These are phyloP conservation scores for Rosa persica DNA, from an alignment of 306 rosid genomes.

Conservation along the genomic window DNA sequence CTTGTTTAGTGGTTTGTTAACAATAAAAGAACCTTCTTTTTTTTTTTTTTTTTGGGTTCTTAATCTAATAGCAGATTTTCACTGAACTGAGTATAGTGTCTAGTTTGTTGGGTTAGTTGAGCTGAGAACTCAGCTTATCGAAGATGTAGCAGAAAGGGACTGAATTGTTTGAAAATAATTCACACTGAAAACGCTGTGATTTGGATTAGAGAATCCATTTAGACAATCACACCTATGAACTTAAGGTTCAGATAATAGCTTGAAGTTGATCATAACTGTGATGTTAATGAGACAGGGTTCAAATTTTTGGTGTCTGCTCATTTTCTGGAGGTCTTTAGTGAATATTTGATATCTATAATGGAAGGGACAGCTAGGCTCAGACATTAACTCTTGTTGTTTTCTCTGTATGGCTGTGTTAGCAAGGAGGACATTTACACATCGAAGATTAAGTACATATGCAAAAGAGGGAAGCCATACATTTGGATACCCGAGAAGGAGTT, in stretches of 20 bases:
- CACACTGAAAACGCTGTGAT: not conserved
- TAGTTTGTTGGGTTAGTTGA: not conserved
- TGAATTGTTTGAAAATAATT: not conserved
- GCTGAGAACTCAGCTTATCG: not conserved
- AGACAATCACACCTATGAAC: not conserved
- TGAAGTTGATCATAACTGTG: not conserved
- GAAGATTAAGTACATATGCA: conserved; percentile 68
- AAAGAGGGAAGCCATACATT: conserved; percentile 76
- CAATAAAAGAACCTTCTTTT: not conserved
- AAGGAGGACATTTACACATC: conserved; percentile 66
- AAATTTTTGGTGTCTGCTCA: not conserved
- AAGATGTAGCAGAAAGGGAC: not conserved
- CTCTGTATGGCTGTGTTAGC: conserved; percentile 48
- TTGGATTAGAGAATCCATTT: not conserved
- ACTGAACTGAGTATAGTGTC: not conserved
- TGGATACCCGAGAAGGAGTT: conserved; percentile 85
- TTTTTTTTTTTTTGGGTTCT: not conserved
- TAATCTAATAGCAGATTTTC: not conserved
- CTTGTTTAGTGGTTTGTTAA: conserved; percentile 1
- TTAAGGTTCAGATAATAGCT: not conserved
- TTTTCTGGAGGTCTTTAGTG: not conserved
- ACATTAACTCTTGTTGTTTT: conserved; percentile 6
- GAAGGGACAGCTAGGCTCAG: not conserved
- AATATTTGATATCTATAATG: not conserved
- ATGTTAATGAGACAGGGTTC: not conserved